Percentiles rank a stretch among this genome's conserved stretches.
These are phyloP conservation scores for Ophiocordyceps robertsii DNA, from an alignment of 2,329 filamentous ascomycete genomes.

Conservation along the genomic window DNA sequence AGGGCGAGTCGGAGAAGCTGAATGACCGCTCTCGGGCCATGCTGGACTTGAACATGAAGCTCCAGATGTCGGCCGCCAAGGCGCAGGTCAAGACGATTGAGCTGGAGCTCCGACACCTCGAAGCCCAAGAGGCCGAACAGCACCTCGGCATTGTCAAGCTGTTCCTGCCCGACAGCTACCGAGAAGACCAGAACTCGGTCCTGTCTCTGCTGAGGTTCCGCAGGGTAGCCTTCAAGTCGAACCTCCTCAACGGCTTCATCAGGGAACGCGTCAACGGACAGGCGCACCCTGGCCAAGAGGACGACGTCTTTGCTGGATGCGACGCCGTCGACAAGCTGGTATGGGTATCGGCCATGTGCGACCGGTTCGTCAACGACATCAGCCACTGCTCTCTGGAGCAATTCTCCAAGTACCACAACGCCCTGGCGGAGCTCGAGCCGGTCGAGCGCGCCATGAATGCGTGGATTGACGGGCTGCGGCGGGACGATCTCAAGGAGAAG, in stretches of 20 bases:
- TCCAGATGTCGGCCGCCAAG: constrained; percentile 81
- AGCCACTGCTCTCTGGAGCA: constrained; percentile 63
- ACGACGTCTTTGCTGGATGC: constrained; percentile 67
- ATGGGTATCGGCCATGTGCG: constrained; percentile 72
- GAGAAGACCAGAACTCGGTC: constrained; percentile 72
- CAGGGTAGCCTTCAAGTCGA: constrained; percentile 77
- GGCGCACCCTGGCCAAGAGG: constrained; percentile 53
- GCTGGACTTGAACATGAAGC: constrained; percentile 91
- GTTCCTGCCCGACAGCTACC: constrained; percentile 77
- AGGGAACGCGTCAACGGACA: constrained; percentile 63
- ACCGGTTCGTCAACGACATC: constrained; percentile 72
- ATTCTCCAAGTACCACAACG: constrained; percentile 67
- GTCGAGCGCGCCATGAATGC: constrained; percentile 80
- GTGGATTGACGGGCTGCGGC: constrained; percentile 74
- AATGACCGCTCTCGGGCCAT: constrained; percentile 81
- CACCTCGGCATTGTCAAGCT: constrained; percentile 80
- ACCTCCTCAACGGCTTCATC: constrained; percentile 62
- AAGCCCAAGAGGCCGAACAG: constrained; percentile 77
- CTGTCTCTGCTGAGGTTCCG: constrained; percentile 79
- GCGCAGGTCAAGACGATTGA: constrained; percentile 92
- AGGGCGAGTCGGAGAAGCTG: constrained; percentile 83
- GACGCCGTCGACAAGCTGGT: constrained; percentile 76
- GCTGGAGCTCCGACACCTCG: constrained; percentile 71
- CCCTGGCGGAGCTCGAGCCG: constrained; percentile 77
- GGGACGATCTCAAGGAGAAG: constrained; percentile 74